These are phyloP conservation scores for Aquilaria yunnanensis DNA, from an alignment of 345 rosid genomes.

Conservation along the genomic window DNA sequence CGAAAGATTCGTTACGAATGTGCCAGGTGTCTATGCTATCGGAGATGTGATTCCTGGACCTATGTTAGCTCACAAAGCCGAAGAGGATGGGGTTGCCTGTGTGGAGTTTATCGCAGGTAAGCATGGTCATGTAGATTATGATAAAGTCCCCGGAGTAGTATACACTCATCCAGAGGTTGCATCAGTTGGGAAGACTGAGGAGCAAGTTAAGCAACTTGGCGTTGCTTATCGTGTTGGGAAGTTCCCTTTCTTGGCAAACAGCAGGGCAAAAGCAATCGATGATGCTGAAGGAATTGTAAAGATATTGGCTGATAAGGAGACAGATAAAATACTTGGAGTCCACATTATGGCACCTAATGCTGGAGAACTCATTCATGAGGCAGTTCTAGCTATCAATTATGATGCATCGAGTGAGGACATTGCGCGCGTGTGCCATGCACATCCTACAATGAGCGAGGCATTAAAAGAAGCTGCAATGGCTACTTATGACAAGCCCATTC, in stretches of 20 bases:
- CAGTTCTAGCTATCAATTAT: slow-evolving; percentile 62
- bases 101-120: slow-evolving; percentile 70
- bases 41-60: slow-evolving; percentile 87
- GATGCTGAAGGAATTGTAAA: slow-evolving; percentile 80
- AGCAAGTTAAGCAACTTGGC: slow-evolving; percentile 66
- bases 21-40: slow-evolving; percentile 55
- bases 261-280: slow-evolving; percentile 85
- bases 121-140: slow-evolving; percentile 74
- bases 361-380: slow-evolving; percentile 89
- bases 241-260: slow-evolving; percentile 84
- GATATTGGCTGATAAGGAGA: slow-evolving; percentile 81
- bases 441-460: slow-evolving; percentile 87
- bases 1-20: slow-evolving; percentile 50
- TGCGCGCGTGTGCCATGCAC: slow-evolving; percentile 81
- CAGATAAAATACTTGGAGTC: slow-evolving; percentile 81
- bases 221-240: slow-evolving; percentile 65
- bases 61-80: slow-evolving; percentile 78
- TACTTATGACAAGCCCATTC: slow-evolving; percentile 80
- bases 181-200: slow-evolving; percentile 87
- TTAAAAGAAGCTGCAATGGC: slow-evolving; percentile 95
- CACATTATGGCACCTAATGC: slow-evolving; percentile 86
- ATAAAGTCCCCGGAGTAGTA: slow-evolving; percentile 82
- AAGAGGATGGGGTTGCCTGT: slow-evolving; percentile 75
- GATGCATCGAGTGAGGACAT: slow-evolving; percentile 84
- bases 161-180: slow-evolving; percentile 95